Conservation (phyloP, 345 rosid genomes). For the Eucalyptus rudis region DNA sequence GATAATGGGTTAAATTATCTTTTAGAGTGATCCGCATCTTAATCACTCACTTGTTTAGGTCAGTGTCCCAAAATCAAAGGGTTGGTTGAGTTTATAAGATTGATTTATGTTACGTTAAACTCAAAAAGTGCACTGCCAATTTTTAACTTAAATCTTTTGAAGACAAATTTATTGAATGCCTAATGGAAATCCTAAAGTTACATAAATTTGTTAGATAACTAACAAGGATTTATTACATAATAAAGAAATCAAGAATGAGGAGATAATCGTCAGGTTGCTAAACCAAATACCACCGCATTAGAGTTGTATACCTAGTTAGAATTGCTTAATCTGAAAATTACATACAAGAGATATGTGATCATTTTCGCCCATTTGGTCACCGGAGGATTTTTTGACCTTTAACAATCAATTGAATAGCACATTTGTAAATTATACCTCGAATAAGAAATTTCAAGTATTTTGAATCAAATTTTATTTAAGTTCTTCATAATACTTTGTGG, state of each 20-base stretch:
- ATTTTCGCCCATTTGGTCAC: too few relatives aligned
- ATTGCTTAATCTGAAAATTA: background rate
- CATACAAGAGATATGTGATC: background rate
- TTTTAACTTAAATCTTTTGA: background rate
- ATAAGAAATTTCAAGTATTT: too few relatives aligned
- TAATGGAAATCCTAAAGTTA: background rate
- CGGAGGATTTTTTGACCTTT: too few relatives aligned
- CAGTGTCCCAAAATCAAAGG: background rate
- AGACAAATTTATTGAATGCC: background rate
- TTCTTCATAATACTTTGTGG: too few relatives aligned
- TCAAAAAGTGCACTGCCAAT: background rate
- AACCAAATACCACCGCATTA: background rate
- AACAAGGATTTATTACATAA: background rate
- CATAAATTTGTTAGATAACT: background rate
- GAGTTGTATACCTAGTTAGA: background rate
- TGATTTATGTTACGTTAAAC: background rate
- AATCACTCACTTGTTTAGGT: background rate
- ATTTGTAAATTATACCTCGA: too few relatives aligned
- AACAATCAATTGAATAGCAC: fast-evolving
- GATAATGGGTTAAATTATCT: background rate
- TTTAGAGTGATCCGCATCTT: background rate
- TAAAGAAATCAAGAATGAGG: background rate
- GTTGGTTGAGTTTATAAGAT: background rate
- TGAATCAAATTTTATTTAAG: too few relatives aligned
- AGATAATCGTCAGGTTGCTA: background rate